Evolutionary conservation across 257 asterid species (phyloP).

Genomic region (Penstemon barbatus): DNA sequence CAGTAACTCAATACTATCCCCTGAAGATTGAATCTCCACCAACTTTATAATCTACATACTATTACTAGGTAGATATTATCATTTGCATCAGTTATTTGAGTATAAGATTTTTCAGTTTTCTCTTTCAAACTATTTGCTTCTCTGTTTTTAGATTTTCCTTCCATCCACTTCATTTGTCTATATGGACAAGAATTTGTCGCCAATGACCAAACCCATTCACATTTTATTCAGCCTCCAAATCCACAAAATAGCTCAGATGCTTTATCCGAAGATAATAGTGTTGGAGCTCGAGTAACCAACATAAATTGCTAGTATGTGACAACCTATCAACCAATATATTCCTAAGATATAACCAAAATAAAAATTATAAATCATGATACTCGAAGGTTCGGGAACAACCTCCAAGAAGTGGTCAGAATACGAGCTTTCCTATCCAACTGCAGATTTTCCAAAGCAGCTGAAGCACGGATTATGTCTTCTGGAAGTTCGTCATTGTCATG

Average conservation of each 20-base stretch:
- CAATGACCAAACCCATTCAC: not conserved
- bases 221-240: conserved; percentile 1
- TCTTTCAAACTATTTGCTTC: not conserved
- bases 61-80: not conserved
- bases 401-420: conserved; percentile 81
- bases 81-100: not conserved
- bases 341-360: not conserved
- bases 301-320: not conserved
- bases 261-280: not conserved
- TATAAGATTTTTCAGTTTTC: not conserved
- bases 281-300: not conserved
- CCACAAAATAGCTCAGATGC: not conserved
- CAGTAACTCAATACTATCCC: not conserved
- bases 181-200: not conserved
- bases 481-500: conserved; percentile 72
- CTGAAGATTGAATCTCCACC: not conserved
- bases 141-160: not conserved
- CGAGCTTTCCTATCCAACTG: conserved; percentile 95
- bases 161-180: not conserved
- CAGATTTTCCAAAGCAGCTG: conserved; percentile 93
- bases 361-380: conserved; percentile 8
- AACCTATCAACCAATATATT: not conserved
- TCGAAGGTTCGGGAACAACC: conserved; percentile 49
- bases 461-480: conserved; percentile 73
- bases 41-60: not conserved